phyloP scores from a whole-genome alignment of 352 stramenopile genomes.

The Phytophthora rubi region DNA sequence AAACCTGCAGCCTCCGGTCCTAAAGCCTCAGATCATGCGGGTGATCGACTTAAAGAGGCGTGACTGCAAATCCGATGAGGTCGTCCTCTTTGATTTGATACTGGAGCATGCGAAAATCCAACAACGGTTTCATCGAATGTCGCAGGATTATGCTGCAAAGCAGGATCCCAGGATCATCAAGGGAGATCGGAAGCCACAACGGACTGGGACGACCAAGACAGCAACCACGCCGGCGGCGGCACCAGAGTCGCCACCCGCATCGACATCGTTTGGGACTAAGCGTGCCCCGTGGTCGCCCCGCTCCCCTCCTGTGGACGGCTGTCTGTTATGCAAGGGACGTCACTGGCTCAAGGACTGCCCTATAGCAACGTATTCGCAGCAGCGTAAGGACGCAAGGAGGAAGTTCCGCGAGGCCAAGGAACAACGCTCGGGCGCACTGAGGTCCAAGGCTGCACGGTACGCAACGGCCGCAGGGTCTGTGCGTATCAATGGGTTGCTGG shows the following conservation, averaged over 20 bases:
- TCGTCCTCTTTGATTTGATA: constrained; percentile 15
- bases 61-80: constrained; percentile 8
- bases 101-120: constrained; percentile 11
- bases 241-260: too few relatives aligned
- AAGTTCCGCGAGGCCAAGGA: not conserved
- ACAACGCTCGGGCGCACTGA: not conserved
- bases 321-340: constrained; percentile 2
- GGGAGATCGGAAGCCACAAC: not conserved
- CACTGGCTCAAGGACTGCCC: constrained; percentile 2
- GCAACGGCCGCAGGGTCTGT: not conserved
- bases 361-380: not conserved
- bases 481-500: not conserved
- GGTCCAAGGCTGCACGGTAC: constrained; percentile 2
- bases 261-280: too few relatives aligned
- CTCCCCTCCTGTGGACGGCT: constrained; percentile 1
- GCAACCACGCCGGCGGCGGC: too few relatives aligned
- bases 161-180: too few relatives aligned
- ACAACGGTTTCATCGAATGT: constrained; percentile 1
- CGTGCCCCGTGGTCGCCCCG: not conserved
- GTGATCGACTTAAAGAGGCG: not conserved
- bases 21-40: not conserved
- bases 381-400: not conserved
- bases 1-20: constrained; percentile 9
- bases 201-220: not conserved
- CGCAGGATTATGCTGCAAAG: not conserved